phyloP scores from a whole-genome alignment of 1,284 basidiomycete genomes.

The Microbotryum intermedium region DNA sequence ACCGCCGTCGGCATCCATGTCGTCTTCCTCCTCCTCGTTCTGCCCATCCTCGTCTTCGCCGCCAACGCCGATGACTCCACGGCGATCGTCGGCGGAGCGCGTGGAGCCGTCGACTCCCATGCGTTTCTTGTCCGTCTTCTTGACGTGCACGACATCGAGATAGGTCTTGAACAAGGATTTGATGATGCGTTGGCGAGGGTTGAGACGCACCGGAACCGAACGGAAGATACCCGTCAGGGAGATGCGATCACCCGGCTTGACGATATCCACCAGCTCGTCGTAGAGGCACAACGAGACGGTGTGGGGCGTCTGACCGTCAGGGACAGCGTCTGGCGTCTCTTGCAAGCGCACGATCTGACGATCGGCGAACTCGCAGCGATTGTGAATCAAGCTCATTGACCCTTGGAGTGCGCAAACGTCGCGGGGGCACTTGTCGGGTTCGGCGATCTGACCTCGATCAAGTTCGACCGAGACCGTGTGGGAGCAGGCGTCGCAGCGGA shows the following conservation, averaged over 20 bases:
- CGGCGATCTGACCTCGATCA: constrained; percentile 89
- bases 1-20: constrained; percentile 52
- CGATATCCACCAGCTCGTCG: constrained; percentile 89
- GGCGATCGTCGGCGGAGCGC: constrained; percentile 45
- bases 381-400: constrained; percentile 91
- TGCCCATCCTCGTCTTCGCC: constrained; percentile 30
- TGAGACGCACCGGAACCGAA: constrained; percentile 84
- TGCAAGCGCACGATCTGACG: constrained; percentile 90
- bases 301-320: constrained; percentile 96
- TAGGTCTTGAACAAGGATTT: constrained; percentile 97
- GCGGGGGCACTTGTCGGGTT: constrained; percentile 82
- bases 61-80: constrained; percentile 30
- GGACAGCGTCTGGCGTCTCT: constrained; percentile 94
- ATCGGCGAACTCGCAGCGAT: constrained; percentile 91
- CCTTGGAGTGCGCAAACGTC: constrained; percentile 80
- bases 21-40: constrained; percentile 54
- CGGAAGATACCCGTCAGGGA: constrained; percentile 90
- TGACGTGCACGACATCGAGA: constrained; percentile 88
- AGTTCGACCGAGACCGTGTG: constrained; percentile 94
- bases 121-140: constrained; percentile 57
- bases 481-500: constrained; percentile 90
- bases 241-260: constrained; percentile 90
- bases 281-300: constrained; percentile 93
- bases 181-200: constrained; percentile 80
- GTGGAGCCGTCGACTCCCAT: constrained; percentile 76